Evolutionary conservation across 345 rosid genomes (phyloP).

Genomic region (Arabis alpina): DNA sequence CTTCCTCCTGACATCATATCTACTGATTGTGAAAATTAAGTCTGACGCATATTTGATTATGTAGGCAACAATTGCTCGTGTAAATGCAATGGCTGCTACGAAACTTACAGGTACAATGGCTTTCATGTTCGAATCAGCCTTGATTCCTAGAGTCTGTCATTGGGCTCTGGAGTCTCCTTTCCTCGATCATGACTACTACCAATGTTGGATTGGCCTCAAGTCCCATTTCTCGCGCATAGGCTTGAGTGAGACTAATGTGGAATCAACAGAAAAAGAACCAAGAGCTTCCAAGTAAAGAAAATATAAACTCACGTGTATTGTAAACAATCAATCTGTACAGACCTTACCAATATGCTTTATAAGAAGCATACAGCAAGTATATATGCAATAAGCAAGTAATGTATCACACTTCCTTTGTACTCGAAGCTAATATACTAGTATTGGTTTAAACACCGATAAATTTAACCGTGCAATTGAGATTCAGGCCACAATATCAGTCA

Average conservation of each 20-base stretch:
- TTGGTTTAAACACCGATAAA: constrained; percentile 11
- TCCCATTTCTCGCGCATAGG: constrained; percentile 69
- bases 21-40: constrained; percentile 11
- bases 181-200: constrained; percentile 77
- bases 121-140: constrained; percentile 92
- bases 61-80: constrained; percentile 70
- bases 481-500: constrained; percentile 46
- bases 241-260: constrained; percentile 18
- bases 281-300: constrained; percentile 29
- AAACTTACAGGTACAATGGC: constrained; percentile 84
- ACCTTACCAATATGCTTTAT: constrained; percentile 21
- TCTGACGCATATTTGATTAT: constrained; percentile 4
- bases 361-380: constrained; percentile 18
- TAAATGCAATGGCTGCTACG: constrained; percentile 65
- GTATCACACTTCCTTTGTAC: constrained; percentile 21
- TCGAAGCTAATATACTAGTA: constrained; percentile 3
- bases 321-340: constrained; percentile 33
- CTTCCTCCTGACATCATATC: not conserved
- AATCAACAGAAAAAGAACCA: constrained; percentile 20
- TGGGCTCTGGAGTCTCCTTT: constrained; percentile 86
- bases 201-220: constrained; percentile 91
- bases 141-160: constrained; percentile 82
- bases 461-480: not conserved
- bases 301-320: not conserved
- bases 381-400: constrained; percentile 32